Conservation (phyloP, 2,329 filamentous ascomycete species). For the Colletotrichum spinosum region DNA sequence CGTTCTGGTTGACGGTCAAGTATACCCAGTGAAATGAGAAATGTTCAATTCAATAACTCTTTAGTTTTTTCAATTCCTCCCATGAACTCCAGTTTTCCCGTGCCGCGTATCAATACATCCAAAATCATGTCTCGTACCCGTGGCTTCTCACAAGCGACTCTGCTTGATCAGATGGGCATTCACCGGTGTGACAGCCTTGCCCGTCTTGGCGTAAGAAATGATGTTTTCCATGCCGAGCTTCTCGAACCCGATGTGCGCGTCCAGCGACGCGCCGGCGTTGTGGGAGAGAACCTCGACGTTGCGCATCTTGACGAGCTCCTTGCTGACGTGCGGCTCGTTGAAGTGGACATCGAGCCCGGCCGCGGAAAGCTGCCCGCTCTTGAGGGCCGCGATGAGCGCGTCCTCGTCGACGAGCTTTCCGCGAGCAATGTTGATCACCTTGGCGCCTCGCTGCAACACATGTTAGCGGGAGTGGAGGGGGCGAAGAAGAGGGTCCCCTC, state of each 20-base stretch:
- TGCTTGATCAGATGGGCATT: constrained; percentile 33
- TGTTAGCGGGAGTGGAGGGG: too few species aligned
- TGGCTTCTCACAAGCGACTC: constrained; percentile 20
- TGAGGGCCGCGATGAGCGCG: constrained; percentile 74
- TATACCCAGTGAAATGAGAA: too few species aligned
- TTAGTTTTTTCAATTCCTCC: background rate
- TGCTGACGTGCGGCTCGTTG: constrained; percentile 65
- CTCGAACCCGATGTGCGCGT: constrained; percentile 34
- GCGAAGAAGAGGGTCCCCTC: too few species aligned
- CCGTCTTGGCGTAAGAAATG: constrained; percentile 19
- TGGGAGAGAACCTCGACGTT: constrained; percentile 34
- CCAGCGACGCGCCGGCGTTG: constrained; percentile 32
- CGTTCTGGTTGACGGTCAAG: too few species aligned
- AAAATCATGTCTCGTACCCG: background rate
- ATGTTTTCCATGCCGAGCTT: constrained; percentile 34
- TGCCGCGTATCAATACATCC: constrained; percentile 11
- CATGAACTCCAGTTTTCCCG: constrained; percentile 20
- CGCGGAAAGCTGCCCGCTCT: constrained; percentile 72
- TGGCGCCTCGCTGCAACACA: constrained; percentile 57
- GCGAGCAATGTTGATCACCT: constrained; percentile 78
- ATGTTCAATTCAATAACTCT: background rate
- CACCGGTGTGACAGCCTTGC: constrained; percentile 30
- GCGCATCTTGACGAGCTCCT: constrained; percentile 32
- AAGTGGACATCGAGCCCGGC: constrained; percentile 79
- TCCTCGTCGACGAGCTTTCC: constrained; percentile 80